phyloP scores from a whole-genome alignment of 345 rosid genomes.

The Erysimum cheiranthoides region DNA sequence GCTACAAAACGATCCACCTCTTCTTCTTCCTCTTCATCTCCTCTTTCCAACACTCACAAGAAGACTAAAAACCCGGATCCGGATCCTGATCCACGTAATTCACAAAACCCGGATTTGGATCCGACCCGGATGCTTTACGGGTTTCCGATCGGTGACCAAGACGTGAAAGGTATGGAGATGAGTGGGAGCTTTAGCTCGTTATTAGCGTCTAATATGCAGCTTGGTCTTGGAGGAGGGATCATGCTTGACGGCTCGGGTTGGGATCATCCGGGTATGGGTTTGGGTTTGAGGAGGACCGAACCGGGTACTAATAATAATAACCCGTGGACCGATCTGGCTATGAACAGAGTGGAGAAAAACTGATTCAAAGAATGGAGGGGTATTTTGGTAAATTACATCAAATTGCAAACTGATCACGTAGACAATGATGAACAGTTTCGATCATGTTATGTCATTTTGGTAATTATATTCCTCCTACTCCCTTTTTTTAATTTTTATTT shows the following conservation, averaged over 20 bases:
- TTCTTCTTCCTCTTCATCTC: constrained; percentile 19
- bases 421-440: constrained; percentile 36
- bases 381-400: constrained; percentile 26
- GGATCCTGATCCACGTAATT: constrained; percentile 19
- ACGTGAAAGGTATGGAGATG: constrained; percentile 44
- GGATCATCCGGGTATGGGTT: constrained; percentile 39
- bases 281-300: constrained; percentile 39
- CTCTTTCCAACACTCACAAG: constrained; percentile 17
- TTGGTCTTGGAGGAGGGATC: constrained; percentile 48
- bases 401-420: constrained; percentile 35
- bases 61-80: constrained; percentile 45
- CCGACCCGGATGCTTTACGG: constrained; percentile 48
- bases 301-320: constrained; percentile 9
- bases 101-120: constrained; percentile 24
- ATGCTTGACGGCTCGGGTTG: constrained; percentile 40
- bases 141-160: constrained; percentile 47
- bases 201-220: constrained; percentile 45
- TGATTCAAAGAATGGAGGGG: constrained; percentile 18
- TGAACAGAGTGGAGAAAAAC: constrained; percentile 47
- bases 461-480: constrained; percentile 28
- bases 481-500: not conserved
- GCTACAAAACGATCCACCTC: constrained; percentile 35
- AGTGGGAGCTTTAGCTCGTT: constrained; percentile 45
- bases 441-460: constrained; percentile 36
- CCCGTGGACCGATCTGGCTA: constrained; percentile 45